Evolutionary conservation across 2,329 filamentous ascomycete species (phyloP), one percentile per base, ranked within the genome.

Genomic region (Trichoderma cornu-damae): DNA sequence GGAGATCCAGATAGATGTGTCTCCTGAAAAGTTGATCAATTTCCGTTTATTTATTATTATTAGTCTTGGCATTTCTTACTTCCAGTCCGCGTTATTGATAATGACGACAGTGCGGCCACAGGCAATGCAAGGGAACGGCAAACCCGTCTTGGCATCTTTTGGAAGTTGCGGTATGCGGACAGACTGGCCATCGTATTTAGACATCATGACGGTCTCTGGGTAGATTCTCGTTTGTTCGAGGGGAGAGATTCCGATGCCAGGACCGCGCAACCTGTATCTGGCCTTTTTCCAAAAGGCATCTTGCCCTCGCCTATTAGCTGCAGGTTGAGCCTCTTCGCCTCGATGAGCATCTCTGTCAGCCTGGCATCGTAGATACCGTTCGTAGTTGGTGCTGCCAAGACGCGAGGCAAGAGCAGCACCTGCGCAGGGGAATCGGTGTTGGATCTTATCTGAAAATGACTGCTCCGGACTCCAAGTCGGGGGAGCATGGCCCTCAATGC

Each of bases 1-100:
- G 49, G 14, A 52, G 49, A 1, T 52, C 49, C 8, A 43, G 28
- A 32, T 52, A 52, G 14, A 52, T 24, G 3, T 52, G 49, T 2
- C 28, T 26, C 18, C 49, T 52, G 26, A 34, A 24, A 1, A 6
- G 0, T 28, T n/a, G 1, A 16, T 43, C 9, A 26, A 37, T 20
- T 12, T 1, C 16, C 24, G 6, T 9, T 14, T 3, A 14, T 1
- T 4, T 22, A 9, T 2, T 4, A 3, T 8, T n/a, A 7, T 11
- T 1, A 7, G 4, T 2, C 2, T 7, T 4, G 14, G 28, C 6
- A n/a, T 2, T 26, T 0, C 49, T 43, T 26, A 52, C 49, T 52
- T 52, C 49, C 49, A 52, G 0, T 4, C 37, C 0, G 38, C 34
- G 6, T 52, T 34, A 6, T 43, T 52, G 1, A 38, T 43, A 3